These are phyloP conservation scores for Erigeron canadensis DNA, from an alignment of 129 eudicot species.

Conservation along the genomic window DNA sequence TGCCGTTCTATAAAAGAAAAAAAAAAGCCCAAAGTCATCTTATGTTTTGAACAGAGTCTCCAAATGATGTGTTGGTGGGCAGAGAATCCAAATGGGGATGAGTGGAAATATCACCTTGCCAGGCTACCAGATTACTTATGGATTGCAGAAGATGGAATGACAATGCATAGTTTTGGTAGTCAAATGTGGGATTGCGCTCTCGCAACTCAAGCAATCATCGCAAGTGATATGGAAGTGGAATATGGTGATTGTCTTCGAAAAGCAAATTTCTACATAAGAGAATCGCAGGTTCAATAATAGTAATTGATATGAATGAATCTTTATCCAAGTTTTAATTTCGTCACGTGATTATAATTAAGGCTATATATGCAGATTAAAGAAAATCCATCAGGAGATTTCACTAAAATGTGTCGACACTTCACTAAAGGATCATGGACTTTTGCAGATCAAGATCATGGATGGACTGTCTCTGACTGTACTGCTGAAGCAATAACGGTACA, in stretches of 20 bases:
- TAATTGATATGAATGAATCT: not conserved
- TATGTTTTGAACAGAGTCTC: constrained; percentile 17
- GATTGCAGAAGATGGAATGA: constrained; percentile 88
- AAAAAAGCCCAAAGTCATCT: not conserved
- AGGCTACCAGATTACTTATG: constrained; percentile 69
- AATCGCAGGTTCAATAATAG: constrained; percentile 54
- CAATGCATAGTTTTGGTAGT: constrained; percentile 79
- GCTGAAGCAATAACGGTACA: constrained; percentile 39
- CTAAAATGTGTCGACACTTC: constrained; percentile 37
- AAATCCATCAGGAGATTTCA: constrained; percentile 35
- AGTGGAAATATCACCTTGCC: constrained; percentile 63
- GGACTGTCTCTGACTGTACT: constrained; percentile 48
- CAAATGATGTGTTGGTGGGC: constrained; percentile 35
- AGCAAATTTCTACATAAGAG: constrained; percentile 59
- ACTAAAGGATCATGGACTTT: constrained; percentile 49
- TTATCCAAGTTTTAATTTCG: not conserved
- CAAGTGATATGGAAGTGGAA: constrained; percentile 63
- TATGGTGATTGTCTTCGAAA: constrained; percentile 64
- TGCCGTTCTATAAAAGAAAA: no score
- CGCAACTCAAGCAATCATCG: constrained; percentile 60
- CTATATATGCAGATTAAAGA: constrained; percentile 36
- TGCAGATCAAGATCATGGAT: constrained; percentile 49
- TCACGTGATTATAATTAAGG: not conserved
- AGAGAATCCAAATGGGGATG: constrained; percentile 50
- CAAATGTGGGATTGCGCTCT: constrained; percentile 72